Evolutionary conservation across 1,284 basidiomycete genomes (phyloP), one percentile per base, ranked within the genome.

Genomic region (Flammula alnicola): DNA sequence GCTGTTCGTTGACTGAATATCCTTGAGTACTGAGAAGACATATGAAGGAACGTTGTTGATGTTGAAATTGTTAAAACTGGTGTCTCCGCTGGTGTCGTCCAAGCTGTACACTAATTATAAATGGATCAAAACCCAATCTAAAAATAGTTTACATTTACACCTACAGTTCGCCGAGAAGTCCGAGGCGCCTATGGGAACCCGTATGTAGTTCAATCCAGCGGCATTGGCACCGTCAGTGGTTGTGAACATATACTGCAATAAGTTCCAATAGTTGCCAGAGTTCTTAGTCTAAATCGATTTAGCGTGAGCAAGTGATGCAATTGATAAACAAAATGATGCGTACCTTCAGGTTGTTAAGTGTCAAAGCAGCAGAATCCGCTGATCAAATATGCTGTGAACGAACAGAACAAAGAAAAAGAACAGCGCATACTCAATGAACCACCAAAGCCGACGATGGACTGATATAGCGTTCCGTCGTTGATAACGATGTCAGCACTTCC

Each of bases 351-450:
- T 79, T 76, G 46, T 67, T 76, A 41, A 83, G 63, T 6, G 70
- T 58, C 29, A 74, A 59, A 0, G 80, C 79, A 12, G 80, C 75
- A 0, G 78, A 80, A 57, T 82, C 80, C 31, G 79, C 80, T 81
- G 43, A 26, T 36, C 16, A 16, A 33, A 17, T 35, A 4, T 27
- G 26, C 16, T 17, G 29, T 17, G 26, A 49, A 26, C 3, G 22
- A 31, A 9, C 11, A 17, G 17, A 43, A 22, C 11, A 26, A 29
- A 32, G 7, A 8, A 42, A 40, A 14, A 44, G n/a, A 11, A 10
- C n/a, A 41, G n/a, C 36, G 23, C 68, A 30, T 58, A 80, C 79
- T 80, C 16, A 82, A 63, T 6, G 74, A 70, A 2, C 71, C 77
- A 1, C 80, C 80, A 60, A 81, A 78, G 4, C 80, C 80, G 37